Percentiles rank a stretch among this genome's conserved stretches.
phyloP scores from a whole-genome alignment of 371 early-diverging fungal genomes.

The Conidiobolus incongruus region DNA sequence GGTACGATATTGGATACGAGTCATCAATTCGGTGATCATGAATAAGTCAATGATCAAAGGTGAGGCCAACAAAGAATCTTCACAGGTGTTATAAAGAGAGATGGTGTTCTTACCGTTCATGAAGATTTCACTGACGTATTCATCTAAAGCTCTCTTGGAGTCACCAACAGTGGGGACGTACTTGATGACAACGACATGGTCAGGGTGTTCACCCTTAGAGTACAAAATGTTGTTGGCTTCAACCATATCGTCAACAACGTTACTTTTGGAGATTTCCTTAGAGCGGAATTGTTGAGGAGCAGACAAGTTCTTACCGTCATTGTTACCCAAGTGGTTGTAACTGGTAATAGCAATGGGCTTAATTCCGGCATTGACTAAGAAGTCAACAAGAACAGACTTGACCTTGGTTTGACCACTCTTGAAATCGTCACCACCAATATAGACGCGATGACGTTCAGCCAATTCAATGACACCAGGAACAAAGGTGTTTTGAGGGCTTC shows the following conservation, averaged over 20 bases:
- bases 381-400: conserved; percentile 94
- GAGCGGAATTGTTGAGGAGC: conserved; percentile 91
- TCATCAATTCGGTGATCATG: conserved; percentile 84
- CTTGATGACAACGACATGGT: conserved; percentile 94
- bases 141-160: conserved; percentile 92
- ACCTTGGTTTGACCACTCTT: conserved; percentile 97
- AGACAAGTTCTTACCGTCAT: conserved; percentile 92
- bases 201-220: conserved; percentile 72
- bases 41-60: conserved; percentile 89
- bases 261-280: conserved; percentile 94
- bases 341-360: conserved; percentile 89
- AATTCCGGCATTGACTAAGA: conserved; percentile 93
- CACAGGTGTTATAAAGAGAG: conserved; percentile 91
- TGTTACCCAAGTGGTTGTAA: conserved; percentile 97
- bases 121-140: conserved; percentile 91
- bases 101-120: conserved; percentile 94
- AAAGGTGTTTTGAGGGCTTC: conserved; percentile 95
- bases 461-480: conserved; percentile 80
- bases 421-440: conserved; percentile 96
- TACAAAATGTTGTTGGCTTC: conserved; percentile 78
- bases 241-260: conserved; percentile 96
- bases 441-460: conserved; percentile 65
- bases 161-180: conserved; percentile 92
- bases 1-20: conserved; percentile 71
- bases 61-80: conserved; percentile 89